phyloP scores from a whole-genome alignment of 2,329 filamentous ascomycete species.

The Coleophoma crateriformis region DNA sequence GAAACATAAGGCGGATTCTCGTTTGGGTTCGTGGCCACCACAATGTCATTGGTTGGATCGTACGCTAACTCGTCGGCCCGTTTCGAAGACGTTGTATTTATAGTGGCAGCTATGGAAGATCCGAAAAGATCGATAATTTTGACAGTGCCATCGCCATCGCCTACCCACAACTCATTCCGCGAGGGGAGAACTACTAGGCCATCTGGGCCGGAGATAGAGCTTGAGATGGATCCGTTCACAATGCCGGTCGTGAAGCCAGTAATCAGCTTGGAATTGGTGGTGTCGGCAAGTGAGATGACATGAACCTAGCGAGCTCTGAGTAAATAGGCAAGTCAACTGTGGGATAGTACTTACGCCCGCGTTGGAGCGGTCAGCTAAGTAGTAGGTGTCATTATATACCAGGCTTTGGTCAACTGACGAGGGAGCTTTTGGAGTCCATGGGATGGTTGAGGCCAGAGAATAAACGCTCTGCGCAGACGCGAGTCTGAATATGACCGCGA shows the following conservation, averaged over 20 bases:
- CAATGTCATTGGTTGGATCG: neutral
- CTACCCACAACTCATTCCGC: constrained; percentile 8
- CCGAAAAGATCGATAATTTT: constrained; percentile 1
- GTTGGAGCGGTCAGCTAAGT: constrained; percentile 6
- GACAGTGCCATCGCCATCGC: constrained; percentile 6
- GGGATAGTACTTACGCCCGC: neutral
- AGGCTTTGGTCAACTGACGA: too few species aligned
- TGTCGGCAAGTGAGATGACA: constrained; percentile 2
- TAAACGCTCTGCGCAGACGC: too few species aligned
- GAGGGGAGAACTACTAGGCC: constrained; percentile 5
- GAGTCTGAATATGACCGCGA: too few species aligned
- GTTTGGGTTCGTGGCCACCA: neutral
- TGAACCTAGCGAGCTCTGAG: neutral
- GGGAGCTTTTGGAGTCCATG: too few species aligned
- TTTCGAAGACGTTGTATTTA: neutral
- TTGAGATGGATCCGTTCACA: neutral
- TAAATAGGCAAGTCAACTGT: too few species aligned
- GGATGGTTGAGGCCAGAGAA: too few species aligned
- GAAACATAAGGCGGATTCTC: neutral
- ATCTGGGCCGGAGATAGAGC: constrained; percentile 2
- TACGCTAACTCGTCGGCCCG: neutral
- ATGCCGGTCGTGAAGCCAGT: neutral
- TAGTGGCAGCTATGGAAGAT: constrained; percentile 1
- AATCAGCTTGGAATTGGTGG: constrained; percentile 2
- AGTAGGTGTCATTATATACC: constrained; percentile 4